Evolutionary conservation across 495 filamentous ascomycete species (phyloP), one percentile per base, ranked within the genome.

Genomic region (Acidiella bohemica): DNA sequence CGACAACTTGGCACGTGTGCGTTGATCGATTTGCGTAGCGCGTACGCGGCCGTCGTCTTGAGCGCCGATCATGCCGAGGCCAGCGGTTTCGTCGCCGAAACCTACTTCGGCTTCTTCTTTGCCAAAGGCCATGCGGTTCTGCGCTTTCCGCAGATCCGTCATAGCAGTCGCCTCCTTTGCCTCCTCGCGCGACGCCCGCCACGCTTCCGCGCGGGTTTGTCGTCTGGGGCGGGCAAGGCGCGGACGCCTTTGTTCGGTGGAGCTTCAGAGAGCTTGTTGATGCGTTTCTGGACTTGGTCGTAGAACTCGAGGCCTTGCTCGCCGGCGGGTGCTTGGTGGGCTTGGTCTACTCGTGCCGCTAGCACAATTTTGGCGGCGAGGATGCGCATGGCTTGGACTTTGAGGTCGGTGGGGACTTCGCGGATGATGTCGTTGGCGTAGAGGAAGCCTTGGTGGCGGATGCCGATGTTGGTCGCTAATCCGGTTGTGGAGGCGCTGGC

Each of bases 121-220:
- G 36, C 88, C 88, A 49, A 97, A 97, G 0, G 80, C 85, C 71
- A 97, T 78, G 17, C 90, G 75, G 61, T 97, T 97, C 61, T 94
- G 88, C 6, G 87, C 85, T 55, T 96, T 96, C 41, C 86, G 80
- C 22, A 97, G 66, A 41, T 97, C 90, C 2, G 90, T 97, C 86
- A 95, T 93, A 43, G 90, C 88, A 5, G 81, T 81, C 7, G 87
- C 86, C 64, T 95, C 92, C 68, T 97, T 97, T 44, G 87, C 90
- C 58, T 94, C 27, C 90, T 73, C 4, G 87, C 90, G 45, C 87
- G 71, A 20, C 92, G 70, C 33, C 90, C 90, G 58, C 90, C 90
- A 49, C 90, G 82, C 62, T 97, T 97, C 14, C 86, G 67, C 12
- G 84, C 76, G 11, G 83, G 90, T 60, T 96, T 97, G 57, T 97